Evolutionary conservation across 2,329 filamentous ascomycete species (phyloP), one percentile per base, ranked within the genome.

Genomic region (Aspergillus persii): DNA sequence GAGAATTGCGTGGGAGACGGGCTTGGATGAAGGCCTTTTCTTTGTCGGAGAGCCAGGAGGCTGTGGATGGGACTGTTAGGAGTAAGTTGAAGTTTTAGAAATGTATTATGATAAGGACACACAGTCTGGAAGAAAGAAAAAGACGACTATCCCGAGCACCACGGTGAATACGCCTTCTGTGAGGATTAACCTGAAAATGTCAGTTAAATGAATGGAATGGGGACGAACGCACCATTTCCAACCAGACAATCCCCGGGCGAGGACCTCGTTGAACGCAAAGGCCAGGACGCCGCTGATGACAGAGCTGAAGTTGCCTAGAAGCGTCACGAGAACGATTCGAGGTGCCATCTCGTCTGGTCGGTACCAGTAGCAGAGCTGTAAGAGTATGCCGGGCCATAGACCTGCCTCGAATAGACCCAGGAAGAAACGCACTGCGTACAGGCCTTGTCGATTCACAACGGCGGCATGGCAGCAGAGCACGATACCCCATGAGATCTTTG

Each of bases 291-390:
- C 58, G 12, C 58, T 56, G 44, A 60, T 60, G 2, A 60, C 44
- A 0, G 49, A 30, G 27, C 49, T 53, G 11, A 60, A 49, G n/a
- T 54, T 57, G 2, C 57, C 56, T 2, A 54, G 23, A 9, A 33
- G 8, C 6, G 51, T 58, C 2, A 50, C 53, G 2, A 54, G 53
- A 4, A 54, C 53, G 8, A 54, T 54, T 0, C 53, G 39, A 33
- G 53, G 53, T 11, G 53, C 41, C 26, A 59, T 55, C 12, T 59
- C 57, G 8, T 59, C 57, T 5, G 51, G 52, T 8, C 57, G 31
- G 27, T 59, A 59, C 57, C 57, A 59, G 48, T 59, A 55, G 48
- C 57, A 59, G 15, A 59, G 29, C 36, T 59, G 57, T 4, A 54
- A 8, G 6, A 59, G 52, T 9, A 59, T 51, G 1, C 57, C 53